These are phyloP conservation scores for Neophaeococcomyces mojaviensis DNA, from an alignment of 2,329 filamentous ascomycete species.

Conservation along the genomic window DNA sequence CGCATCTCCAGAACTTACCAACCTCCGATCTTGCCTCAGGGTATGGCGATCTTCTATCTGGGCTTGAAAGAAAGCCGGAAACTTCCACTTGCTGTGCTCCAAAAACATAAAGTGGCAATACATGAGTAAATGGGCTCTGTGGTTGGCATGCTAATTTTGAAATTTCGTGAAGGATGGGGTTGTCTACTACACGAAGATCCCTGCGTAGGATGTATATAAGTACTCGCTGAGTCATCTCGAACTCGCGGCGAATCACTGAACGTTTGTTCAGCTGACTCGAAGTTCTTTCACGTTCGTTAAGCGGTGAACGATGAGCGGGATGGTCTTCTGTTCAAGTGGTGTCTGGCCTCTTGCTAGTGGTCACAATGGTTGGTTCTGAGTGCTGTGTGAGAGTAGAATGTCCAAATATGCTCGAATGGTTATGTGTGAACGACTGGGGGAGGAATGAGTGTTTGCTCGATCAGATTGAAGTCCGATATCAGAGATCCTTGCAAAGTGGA, in stretches of 20 bases:
- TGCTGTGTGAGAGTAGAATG: too few relatives aligned
- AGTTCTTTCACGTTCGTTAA: too few relatives aligned
- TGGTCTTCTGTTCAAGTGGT: too few relatives aligned
- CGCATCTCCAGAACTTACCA: conserved; percentile 65
- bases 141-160: conserved; percentile 42
- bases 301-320: too few relatives aligned
- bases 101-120: conserved; percentile 65
- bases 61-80: conserved; percentile 55
- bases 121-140: conserved; percentile 48
- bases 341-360: too few relatives aligned
- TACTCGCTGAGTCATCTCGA: conserved; percentile 34
- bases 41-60: conserved; percentile 50
- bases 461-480: too few relatives aligned
- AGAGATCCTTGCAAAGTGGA: not conserved
- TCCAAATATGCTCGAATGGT: too few relatives aligned
- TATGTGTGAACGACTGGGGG: too few relatives aligned
- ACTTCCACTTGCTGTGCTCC: conserved; percentile 65
- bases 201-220: conserved; percentile 65
- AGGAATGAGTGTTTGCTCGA: too few relatives aligned
- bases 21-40: conserved; percentile 60
- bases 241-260: not conserved
- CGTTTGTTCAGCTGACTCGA: not conserved
- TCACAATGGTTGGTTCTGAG: too few relatives aligned
- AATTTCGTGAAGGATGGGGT: conserved; percentile 60
- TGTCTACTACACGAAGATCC: conserved; percentile 67